phyloP scores from a whole-genome alignment of 2,329 filamentous ascomycete species.

The Beauveria medogensis region DNA sequence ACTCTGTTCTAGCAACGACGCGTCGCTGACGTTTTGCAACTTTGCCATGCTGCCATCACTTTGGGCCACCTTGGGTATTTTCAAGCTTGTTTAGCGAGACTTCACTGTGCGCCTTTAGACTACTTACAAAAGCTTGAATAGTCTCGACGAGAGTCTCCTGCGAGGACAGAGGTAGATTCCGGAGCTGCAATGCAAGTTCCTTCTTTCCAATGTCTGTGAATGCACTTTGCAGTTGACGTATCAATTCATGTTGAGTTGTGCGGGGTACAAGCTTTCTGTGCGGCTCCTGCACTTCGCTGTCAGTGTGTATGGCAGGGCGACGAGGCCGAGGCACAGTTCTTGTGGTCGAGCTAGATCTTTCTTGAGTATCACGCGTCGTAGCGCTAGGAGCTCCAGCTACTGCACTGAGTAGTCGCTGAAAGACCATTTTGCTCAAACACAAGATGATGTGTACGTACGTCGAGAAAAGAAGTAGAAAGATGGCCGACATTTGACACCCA shows the following conservation, averaged over 20 bases:
- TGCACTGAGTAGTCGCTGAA: too few relatives aligned
- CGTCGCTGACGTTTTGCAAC: neutral
- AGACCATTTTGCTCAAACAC: neutral
- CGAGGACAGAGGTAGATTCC: neutral
- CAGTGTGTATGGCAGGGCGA: neutral
- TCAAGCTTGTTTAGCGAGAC: neutral
- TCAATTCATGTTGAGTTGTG: neutral
- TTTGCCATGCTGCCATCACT: neutral
- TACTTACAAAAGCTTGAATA: neutral
- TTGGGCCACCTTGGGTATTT: neutral
- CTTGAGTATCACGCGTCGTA: neutral
- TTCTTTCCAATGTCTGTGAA: neutral
- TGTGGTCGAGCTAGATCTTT: neutral
- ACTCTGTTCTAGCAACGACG: neutral
- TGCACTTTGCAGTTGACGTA: neutral
- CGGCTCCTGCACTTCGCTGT: neutral
- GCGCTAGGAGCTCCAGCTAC: neutral
- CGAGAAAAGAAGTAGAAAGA: too few relatives aligned
- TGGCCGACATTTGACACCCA: too few relatives aligned
- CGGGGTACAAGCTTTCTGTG: neutral
- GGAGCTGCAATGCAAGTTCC: too few relatives aligned
- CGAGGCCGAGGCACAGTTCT: neutral
- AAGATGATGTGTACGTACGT: neutral
- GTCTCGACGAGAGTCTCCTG: neutral
- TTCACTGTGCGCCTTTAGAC: neutral